A percentile compares a stretch with the other conserved stretches of the same genome.
These are phyloP conservation scores for Aspergillus persii DNA, from an alignment of 2,329 filamentous ascomycete genomes.

Conservation along the genomic window DNA sequence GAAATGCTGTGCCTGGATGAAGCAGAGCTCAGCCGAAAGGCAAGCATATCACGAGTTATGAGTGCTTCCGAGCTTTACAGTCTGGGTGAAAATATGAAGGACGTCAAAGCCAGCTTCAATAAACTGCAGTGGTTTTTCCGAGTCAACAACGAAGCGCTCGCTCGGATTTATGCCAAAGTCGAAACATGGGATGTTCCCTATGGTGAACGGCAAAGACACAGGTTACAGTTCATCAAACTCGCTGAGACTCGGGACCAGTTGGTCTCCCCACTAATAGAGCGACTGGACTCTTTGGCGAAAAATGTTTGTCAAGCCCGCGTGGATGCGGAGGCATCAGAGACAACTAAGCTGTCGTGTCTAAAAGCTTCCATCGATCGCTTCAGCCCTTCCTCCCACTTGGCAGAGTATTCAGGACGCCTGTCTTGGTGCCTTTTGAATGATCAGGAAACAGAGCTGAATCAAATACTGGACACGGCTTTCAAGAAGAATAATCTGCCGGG, in stretches of 20 bases:
- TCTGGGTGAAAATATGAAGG: neutral
- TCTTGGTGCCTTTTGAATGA: neutral
- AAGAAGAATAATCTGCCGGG: neutral
- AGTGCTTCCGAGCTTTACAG: neutral
- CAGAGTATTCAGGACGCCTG: neutral
- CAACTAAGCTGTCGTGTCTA: neutral
- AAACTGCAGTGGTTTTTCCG: conserved; percentile 15
- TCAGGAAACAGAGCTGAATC: neutral
- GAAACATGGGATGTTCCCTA: neutral
- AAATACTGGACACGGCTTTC: neutral
- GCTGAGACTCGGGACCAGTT: neutral
- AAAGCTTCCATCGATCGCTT: neutral
- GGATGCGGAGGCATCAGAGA: neutral
- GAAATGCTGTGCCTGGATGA: neutral
- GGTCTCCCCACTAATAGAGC: neutral
- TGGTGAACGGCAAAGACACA: neutral
- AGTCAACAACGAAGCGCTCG: conserved; percentile 21
- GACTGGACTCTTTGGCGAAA: neutral
- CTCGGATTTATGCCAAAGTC: conserved; percentile 9
- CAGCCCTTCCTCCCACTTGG: neutral
- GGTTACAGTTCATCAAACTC: neutral
- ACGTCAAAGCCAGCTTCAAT: conserved; percentile 12
- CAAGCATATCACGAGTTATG: neutral
- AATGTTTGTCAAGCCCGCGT: neutral
- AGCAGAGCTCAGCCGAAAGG: neutral